These are phyloP conservation scores for Cucumis cinereus DNA, from an alignment of 306 rosid genomes.

Conservation along the genomic window DNA sequence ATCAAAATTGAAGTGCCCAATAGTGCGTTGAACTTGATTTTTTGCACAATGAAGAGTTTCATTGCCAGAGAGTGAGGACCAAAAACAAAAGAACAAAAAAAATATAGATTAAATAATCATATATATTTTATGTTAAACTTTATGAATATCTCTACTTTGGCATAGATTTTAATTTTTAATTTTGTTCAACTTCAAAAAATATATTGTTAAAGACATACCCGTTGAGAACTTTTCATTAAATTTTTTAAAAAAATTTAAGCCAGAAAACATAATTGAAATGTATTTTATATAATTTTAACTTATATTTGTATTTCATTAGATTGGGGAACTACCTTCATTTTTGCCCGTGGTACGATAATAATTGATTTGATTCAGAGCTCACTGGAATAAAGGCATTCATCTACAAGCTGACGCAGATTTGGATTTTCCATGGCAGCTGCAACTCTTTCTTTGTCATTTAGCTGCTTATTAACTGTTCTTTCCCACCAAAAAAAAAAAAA, in stretches of 20 bases:
- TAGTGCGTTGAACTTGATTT: not conserved
- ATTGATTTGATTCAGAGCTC: conserved; percentile 46
- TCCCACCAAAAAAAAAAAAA: not conserved
- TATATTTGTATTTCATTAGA: conserved; percentile 3
- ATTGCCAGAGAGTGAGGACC: not conserved
- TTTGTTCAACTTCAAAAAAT: too few species aligned
- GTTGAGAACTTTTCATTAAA: too few species aligned
- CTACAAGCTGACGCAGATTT: conserved; percentile 92
- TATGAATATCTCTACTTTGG: too few species aligned
- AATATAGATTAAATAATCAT: not conserved
- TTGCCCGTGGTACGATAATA: conserved; percentile 12
- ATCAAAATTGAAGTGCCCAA: not conserved
- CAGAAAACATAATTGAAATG: too few species aligned
- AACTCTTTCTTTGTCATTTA: conserved; percentile 89
- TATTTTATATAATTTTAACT: not conserved
- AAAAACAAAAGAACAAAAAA: not conserved
- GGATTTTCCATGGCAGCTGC: conserved; percentile 98
- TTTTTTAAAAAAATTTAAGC: too few species aligned
- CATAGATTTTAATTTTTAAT: too few species aligned
- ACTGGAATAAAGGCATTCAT: conserved; percentile 76
- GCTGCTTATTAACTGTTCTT: conserved; percentile 70
- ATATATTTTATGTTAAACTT: too few species aligned
- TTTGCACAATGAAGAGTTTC: not conserved
- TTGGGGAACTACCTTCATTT: conserved; percentile 2
- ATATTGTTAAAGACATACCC: too few species aligned